Evolutionary conservation across 1,139 yeast genomes (phyloP).

Genomic region (Torulaspora globosa): DNA sequence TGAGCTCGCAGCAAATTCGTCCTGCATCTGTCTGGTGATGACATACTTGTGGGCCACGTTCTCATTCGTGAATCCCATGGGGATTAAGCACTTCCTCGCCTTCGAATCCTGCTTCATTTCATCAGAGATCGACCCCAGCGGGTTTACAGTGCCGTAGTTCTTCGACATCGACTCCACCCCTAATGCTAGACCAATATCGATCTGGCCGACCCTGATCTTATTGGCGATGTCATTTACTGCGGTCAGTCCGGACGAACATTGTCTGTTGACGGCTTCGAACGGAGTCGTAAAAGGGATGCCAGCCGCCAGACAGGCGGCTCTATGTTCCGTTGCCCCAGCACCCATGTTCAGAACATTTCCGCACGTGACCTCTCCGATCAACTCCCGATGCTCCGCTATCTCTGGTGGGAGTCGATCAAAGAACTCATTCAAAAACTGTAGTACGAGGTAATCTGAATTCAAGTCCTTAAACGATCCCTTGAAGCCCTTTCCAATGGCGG

Average conservation of each 20-base stretch:
- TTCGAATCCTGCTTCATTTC: conserved; percentile 44
- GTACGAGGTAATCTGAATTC: conserved; percentile 67
- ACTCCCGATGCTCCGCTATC: conserved; percentile 54
- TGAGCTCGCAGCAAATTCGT: conserved; percentile 81
- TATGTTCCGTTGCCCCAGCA: conserved; percentile 88
- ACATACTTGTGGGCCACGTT: conserved; percentile 62
- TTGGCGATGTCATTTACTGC: conserved; percentile 87
- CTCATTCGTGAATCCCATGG: conserved; percentile 92
- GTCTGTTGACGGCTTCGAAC: conserved; percentile 82
- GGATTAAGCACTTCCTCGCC: conserved; percentile 65
- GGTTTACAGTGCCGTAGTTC: conserved; percentile 69
- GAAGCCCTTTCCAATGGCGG: conserved; percentile 82
- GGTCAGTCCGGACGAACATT: conserved; percentile 90
- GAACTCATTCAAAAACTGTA: conserved; percentile 59
- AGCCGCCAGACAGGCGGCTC: conserved; percentile 75
- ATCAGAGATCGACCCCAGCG: conserved; percentile 60
- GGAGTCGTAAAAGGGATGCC: conserved; percentile 71
- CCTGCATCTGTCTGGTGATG: conserved; percentile 71
- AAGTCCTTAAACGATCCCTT: conserved; percentile 76
- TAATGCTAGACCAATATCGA: conserved; percentile 82
- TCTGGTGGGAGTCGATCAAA: conserved; percentile 43
- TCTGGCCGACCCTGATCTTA: conserved; percentile 82
- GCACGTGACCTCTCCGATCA: conserved; percentile 76
- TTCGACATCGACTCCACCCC: conserved; percentile 93
- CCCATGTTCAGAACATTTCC: conserved; percentile 90